Evolutionary conservation across 2,329 filamentous ascomycete species (phyloP), one percentile per base, ranked within the genome.

Genomic region (Penicillium crustosum): DNA sequence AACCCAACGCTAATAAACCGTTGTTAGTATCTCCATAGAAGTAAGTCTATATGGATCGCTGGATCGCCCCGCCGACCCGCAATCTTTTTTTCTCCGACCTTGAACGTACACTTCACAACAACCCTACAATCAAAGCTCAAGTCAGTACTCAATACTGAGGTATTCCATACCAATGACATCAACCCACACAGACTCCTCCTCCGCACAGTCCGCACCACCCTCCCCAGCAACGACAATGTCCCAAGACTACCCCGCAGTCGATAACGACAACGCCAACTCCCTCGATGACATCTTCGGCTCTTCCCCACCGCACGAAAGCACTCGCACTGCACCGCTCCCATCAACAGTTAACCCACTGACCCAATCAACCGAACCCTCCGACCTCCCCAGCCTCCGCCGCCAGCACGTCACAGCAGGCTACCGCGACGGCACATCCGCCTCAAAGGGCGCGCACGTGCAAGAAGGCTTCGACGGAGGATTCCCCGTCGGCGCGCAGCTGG

Each of bases 401-500:
- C 87, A 89, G 55, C 91, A 96, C 73, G 83, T 86, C 52, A 97
- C 90, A 8, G 87, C 90, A 39, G 94, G 94, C 21, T 97, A 97
- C 76, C 88, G 93, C 58, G 93, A 97, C 68, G 94, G 93, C 44
- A 84, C 97, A 53, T 83, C 88, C 0, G 79, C 79, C 3, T 89
- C 89, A 33, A 97, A 97, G 73, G 84, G 84, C 27, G 77, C 82
- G 48, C 89, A 86, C 67, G 85, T 97, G 27, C 94, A 99, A 75
- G 81, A 82, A 15, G 93, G 93, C 0, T 97, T 99, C 70, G 94
- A 99, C 72, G 90, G 93, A 63, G 93, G 93, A 0, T 97, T 92
- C 72, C 82, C 86, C 15, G 81, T 97, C 0, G 94, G 94, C 13
- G 93, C 91, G 0, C 86, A 88, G 51, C 78, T 97, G 31, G 94